These are phyloP conservation scores for Stellera chamaejasme DNA, from an alignment of 345 rosid genomes.

Conservation along the genomic window DNA sequence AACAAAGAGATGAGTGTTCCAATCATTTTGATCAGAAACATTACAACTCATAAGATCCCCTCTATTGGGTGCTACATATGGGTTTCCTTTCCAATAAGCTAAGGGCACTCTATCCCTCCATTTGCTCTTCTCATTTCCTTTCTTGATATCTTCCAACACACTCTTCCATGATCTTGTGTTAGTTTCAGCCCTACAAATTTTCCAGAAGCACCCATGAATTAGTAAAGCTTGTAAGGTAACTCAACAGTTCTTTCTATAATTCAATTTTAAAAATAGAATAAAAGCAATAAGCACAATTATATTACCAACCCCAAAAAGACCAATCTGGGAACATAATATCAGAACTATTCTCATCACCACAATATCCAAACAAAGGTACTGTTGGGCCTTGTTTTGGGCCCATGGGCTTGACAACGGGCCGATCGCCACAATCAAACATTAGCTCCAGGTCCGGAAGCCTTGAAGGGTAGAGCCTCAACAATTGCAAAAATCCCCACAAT, in stretches of 20 bases:
- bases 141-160: no score
- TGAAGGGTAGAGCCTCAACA: constrained; percentile 60
- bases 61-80: no score
- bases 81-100: no score
- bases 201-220: constrained; percentile 23
- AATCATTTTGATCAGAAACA: no score
- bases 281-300: neutral
- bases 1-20: no score
- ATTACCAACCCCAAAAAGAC: constrained; percentile 92
- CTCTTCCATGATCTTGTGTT: no score
- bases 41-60: no score
- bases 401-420: constrained; percentile 31
- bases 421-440: constrained; percentile 50
- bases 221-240: neutral
- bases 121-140: no score
- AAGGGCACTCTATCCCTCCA: no score
- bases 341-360: constrained; percentile 36
- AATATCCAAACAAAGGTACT: constrained; percentile 63
- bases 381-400: constrained; percentile 25
- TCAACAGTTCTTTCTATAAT: neutral
- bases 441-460: constrained; percentile 62
- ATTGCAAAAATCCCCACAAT: constrained; percentile 71
- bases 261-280: neutral
- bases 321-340: constrained; percentile 79
- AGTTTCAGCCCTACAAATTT: no score